Percentiles rank a stretch among this genome's conserved stretches.
Evolutionary conservation across 1,284 basidiomycete genomes (phyloP).

Genomic region (Pseudozyma hubeiensis): DNA sequence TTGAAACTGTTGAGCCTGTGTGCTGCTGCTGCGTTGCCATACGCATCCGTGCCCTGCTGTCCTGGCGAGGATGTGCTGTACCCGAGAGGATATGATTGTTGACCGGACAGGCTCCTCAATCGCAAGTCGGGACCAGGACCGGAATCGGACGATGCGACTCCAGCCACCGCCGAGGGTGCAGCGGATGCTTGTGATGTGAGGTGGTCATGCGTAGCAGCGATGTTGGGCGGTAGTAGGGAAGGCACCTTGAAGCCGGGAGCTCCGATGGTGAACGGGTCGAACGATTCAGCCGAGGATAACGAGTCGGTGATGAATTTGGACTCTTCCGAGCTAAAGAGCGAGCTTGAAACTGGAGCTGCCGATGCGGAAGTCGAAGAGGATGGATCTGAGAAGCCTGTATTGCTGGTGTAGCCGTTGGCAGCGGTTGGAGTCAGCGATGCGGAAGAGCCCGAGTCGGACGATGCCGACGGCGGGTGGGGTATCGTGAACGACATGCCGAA

Average conservation of each 20-base stretch:
- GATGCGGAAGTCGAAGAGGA: slow-evolving; percentile 11
- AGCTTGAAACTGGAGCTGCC: slow-evolving; percentile 19
- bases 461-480: slow-evolving; percentile 37
- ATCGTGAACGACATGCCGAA: slow-evolving; percentile 38
- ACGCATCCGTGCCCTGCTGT: slow-evolving; percentile 2
- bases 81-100: slow-evolving; percentile 10
- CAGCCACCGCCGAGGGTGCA: slow-evolving; percentile 3
- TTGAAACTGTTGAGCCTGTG: slow-evolving; percentile 40
- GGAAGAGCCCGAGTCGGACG: slow-evolving; percentile 46
- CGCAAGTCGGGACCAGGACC: slow-evolving; percentile 17
- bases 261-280: slow-evolving; percentile 61
- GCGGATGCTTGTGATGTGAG: slow-evolving; percentile 6
- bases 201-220: slow-evolving; percentile 38
- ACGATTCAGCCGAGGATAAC: slow-evolving; percentile 52
- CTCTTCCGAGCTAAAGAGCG: slow-evolving; percentile 59
- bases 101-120: slow-evolving; percentile 17
- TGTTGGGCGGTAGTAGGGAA: slow-evolving; percentile 48
- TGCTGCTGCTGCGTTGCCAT: slow-evolving; percentile 10
- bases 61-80: slow-evolving; percentile 16
- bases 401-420: slow-evolving; percentile 29
- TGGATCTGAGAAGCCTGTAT: slow-evolving; percentile 23
- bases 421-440: slow-evolving; percentile 43
- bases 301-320: slow-evolving; percentile 59
- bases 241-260: slow-evolving; percentile 63
- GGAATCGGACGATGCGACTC: slow-evolving; percentile 1